Percentiles rank a stretch among this genome's conserved stretches.
Conservation (phyloP, 441 rosid genomes). For the Adansonia madagascariensis region DNA sequence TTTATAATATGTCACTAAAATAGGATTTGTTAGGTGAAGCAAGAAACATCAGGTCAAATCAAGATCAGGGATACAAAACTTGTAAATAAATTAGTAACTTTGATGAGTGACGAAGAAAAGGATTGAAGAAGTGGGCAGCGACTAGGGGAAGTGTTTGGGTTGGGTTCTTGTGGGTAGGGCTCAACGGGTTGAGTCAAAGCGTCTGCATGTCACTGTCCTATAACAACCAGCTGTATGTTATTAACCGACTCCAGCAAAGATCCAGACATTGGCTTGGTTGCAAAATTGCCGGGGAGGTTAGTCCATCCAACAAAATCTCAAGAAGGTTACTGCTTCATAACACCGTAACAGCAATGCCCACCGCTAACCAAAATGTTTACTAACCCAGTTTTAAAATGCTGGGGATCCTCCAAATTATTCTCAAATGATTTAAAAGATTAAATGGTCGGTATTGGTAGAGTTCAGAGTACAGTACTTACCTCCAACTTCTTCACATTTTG, state of each 20-base stretch:
- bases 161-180: neutral
- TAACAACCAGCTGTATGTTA: neutral
- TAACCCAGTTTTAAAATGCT: neutral
- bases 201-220: neutral
- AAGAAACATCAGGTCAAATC: neutral
- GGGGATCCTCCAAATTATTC: neutral
- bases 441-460: neutral
- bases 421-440: too few species aligned
- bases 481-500: conserved; percentile 10
- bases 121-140: conserved; percentile 7
- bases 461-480: conserved; percentile 1
- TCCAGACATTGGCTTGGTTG: too few species aligned
- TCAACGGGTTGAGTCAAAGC: neutral
- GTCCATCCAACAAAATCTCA: too few species aligned
- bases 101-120: neutral
- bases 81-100: neutral
- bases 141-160: neutral
- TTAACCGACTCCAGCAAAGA: too few species aligned
- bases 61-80: neutral
- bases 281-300: too few species aligned
- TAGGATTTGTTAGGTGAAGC: neutral
- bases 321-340: too few species aligned
- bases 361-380: too few species aligned
- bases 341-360: too few species aligned
- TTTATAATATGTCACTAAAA: too few species aligned